These are phyloP conservation scores for Colletotrichum zoysiae DNA, from an alignment of 2,329 filamentous ascomycete species.

Conservation along the genomic window DNA sequence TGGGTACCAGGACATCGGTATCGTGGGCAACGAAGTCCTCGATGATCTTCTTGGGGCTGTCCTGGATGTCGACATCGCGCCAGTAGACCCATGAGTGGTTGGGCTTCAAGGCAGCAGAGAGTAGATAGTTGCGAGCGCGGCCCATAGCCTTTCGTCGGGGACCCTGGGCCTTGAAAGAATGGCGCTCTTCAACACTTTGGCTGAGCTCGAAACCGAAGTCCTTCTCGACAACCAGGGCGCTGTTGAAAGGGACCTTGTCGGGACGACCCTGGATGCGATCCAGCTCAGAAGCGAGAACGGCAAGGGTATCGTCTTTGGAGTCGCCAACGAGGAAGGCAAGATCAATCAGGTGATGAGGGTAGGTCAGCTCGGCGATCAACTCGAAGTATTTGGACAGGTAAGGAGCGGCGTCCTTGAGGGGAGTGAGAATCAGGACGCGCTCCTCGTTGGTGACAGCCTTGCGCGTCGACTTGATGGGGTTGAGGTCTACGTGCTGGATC, in stretches of 20 bases:
- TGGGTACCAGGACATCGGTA: slow-evolving; percentile 92
- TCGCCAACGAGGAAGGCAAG: slow-evolving; percentile 95
- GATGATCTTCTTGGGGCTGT: slow-evolving; percentile 87
- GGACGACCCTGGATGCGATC: slow-evolving; percentile 87
- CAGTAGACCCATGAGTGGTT: slow-evolving; percentile 99
- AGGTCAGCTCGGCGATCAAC: slow-evolving; percentile 87
- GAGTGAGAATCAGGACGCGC: slow-evolving; percentile 90
- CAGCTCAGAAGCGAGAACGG: slow-evolving; percentile 86
- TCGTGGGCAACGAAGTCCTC: slow-evolving; percentile 97
- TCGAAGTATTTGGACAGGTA: slow-evolving; percentile 94
- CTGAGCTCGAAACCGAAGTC: slow-evolving; percentile 84
- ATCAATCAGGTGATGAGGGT: slow-evolving; percentile 95
- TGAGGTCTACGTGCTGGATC: slow-evolving; percentile 86
- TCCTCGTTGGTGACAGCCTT: slow-evolving; percentile 86
- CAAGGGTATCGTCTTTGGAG: slow-evolving; percentile 89
- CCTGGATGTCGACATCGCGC: slow-evolving; percentile 96
- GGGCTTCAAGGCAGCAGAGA: slow-evolving; percentile 85
- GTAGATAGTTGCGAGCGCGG: slow-evolving; percentile 89
- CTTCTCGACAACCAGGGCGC: slow-evolving; percentile 88
- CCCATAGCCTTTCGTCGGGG: slow-evolving; percentile 93
- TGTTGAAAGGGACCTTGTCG: slow-evolving; percentile 87
- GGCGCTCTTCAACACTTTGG: slow-evolving; percentile 85
- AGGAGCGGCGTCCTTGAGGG: slow-evolving; percentile 87
- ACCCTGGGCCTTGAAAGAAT: slow-evolving; percentile 88
- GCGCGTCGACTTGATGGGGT: slow-evolving; percentile 83